Base-by-base conservation (phyloP, 73 alveolate genomes). In the Diophrys appendiculata region DNA sequence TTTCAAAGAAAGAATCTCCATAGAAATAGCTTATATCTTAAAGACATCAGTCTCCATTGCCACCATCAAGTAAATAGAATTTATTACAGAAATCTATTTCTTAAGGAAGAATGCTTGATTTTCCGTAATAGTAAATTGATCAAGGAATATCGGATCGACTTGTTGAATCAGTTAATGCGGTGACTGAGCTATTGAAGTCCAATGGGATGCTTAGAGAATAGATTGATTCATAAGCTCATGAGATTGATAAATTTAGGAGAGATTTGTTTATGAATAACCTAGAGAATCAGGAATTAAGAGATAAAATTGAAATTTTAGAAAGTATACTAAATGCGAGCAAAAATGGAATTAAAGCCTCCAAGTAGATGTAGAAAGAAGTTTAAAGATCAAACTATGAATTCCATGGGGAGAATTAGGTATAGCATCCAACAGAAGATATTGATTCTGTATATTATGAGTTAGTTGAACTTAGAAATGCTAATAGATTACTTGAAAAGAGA, bases 71-170 rank as follows among this genome's bases (percentile, higher is more conserved):
- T n/a, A n/a, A n/a, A n/a, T n/a, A n/a, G n/a, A n/a, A n/a, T n/a
- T n/a, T n/a, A n/a, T n/a, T n/a, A n/a, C n/a, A n/a, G n/a, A n/a
- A n/a, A n/a, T n/a, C n/a, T n/a, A n/a, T n/a, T n/a, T n/a, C n/a
- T n/a, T n/a, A n/a, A n/a, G n/a, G n/a, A n/a, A n/a, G n/a, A n/a
- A n/a, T n/a, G n/a, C n/a, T n/a, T n/a, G n/a, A n/a, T n/a, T n/a
- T n/a, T n/a, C n/a, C n/a, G n/a, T n/a, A n/a, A n/a, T n/a, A n/a
- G n/a, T n/a, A n/a, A n/a, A n/a, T n/a, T n/a, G n/a, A n/a, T n/a
- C n/a, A n/a, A n/a, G n/a, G n/a, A n/a, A n/a, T n/a, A n/a, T 60
- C 90, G 5, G 90, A 81, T 65, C 54, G 90, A 56, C 74, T 81
- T 0, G 65, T 81, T 31, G 84, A 81, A 29, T 14, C 68, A 0